These are phyloP conservation scores for Tricholoma sp. DNA, from an alignment of 768 basidiomycete species.

Conservation along the genomic window DNA sequence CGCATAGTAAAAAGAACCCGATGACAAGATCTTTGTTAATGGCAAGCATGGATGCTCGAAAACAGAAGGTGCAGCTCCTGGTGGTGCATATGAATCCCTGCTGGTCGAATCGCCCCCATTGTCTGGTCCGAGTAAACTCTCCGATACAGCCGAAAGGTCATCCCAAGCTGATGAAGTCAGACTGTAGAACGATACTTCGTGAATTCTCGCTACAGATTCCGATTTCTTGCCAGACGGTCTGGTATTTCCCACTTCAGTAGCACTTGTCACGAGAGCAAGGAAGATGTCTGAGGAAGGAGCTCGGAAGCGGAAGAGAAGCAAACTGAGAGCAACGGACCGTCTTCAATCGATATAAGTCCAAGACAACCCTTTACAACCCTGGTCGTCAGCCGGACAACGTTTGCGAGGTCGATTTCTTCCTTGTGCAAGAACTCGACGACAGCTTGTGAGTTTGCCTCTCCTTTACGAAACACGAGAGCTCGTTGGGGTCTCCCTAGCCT, in stretches of 20 bases:
- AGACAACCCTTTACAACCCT: conserved; percentile 78
- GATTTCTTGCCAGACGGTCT: conserved; percentile 51
- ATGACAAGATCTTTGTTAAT: conserved; percentile 85
- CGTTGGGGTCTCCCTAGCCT: conserved; percentile 51
- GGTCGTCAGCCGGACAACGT: conserved; percentile 61
- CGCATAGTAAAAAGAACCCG: conserved; percentile 93
- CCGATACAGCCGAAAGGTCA: conserved; percentile 51
- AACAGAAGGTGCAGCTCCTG: conserved; percentile 39
- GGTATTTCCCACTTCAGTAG: conserved; percentile 71
- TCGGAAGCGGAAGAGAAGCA: background rate
- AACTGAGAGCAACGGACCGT: conserved; percentile 39
- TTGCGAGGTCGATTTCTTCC: conserved; percentile 62
- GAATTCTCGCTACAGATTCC: conserved; percentile 76
- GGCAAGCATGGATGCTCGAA: conserved; percentile 90
- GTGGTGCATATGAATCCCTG: conserved; percentile 44
- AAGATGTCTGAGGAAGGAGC: conserved; percentile 65
- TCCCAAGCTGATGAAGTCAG: conserved; percentile 85
- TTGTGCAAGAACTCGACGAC: conserved; percentile 84
- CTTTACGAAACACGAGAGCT: conserved; percentile 70
- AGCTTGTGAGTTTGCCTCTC: conserved; percentile 53
- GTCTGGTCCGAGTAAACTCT: conserved; percentile 51
- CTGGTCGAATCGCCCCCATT: conserved; percentile 42
- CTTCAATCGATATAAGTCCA: conserved; percentile 71
- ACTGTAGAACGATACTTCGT: conserved; percentile 87
- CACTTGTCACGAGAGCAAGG: conserved; percentile 73